These are phyloP conservation scores for Withania somnifera DNA, from an alignment of 305 asterid species.

Conservation along the genomic window DNA sequence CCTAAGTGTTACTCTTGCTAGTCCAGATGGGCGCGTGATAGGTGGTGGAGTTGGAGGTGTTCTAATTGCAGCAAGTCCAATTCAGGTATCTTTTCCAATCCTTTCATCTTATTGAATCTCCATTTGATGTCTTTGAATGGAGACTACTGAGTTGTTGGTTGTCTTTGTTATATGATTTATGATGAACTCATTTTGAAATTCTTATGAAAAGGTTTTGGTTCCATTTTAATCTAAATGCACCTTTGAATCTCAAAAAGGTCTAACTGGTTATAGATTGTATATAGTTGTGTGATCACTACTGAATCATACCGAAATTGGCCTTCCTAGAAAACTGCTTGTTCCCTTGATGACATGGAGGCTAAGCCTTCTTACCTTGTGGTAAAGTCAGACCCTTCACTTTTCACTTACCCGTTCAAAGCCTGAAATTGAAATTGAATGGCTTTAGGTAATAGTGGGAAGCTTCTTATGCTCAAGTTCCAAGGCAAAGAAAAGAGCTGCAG, in stretches of 20 bases:
- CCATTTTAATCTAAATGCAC: neutral
- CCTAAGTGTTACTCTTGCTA: constrained; percentile 56
- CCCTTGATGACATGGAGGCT: neutral
- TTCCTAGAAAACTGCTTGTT: neutral
- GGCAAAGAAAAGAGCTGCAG: constrained; percentile 33
- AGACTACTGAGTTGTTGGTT: neutral
- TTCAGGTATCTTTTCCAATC: constrained; percentile 42
- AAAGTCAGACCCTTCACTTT: neutral
- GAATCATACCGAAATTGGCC: neutral
- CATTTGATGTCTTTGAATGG: neutral
- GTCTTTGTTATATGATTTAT: neutral
- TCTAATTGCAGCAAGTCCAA: constrained; percentile 73
- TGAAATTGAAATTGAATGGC: neutral
- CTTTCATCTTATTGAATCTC: constrained; percentile 1
- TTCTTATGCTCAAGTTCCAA: constrained; percentile 33
- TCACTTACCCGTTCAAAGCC: neutral
- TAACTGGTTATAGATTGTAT: neutral
- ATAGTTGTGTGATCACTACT: neutral
- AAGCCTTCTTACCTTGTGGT: neutral
- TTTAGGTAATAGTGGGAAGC: constrained; percentile 68
- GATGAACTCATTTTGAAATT: neutral
- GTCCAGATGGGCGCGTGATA: constrained; percentile 75
- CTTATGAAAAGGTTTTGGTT: neutral
- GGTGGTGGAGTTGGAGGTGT: constrained; percentile 81
- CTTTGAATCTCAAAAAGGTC: neutral